Base-by-base conservation (phyloP, 129 eudicot species). In the Artemisia annua region DNA sequence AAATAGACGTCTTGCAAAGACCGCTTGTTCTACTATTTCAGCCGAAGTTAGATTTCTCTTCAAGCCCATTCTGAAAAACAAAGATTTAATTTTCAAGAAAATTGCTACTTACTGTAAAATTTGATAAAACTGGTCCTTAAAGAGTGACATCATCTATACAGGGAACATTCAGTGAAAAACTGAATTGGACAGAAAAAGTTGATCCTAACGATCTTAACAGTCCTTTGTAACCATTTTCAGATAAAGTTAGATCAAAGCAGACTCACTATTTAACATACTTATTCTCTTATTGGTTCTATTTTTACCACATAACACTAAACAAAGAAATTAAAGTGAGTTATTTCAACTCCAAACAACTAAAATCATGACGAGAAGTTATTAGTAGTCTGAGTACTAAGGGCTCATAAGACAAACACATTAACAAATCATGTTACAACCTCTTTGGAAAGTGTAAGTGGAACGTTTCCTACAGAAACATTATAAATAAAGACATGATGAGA, bases 1-100 rank as follows among this genome's bases (percentile, higher is more conserved):
- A 72, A 94, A 82, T 77, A 90, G 61, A 48, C 91, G 89, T 35
- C 97, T 85, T 20, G 96, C 98, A 62, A 86, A 74, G 11, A 94
- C 97, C 6, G 93, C 89, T 80, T 94, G 97, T 78, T 94, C 99
- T 70, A 94, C 97, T 79, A 94, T 94, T 86, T 94, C 97, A 18
- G 93, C 97, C 8, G 97, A 67, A 13, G 93, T 80, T 69, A 94
- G 75, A 53, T 90, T 87, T 84, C 99, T 83, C 80, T 44, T 83
- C 73, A 94, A 85, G 20, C 97, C 97, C 99, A 94, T 94, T 82
- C 97, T 94, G 68, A 30, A 74, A 78, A 83, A 64, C 18, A 69
- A 2, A 69, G 0, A 5, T 50, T 12, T 39, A 62, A 17, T 7
- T 24, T 13, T 79, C 51, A 79, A 28, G 17, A 62, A 1, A 20